A percentile compares a stretch with the other conserved stretches of the same genome.
Evolutionary conservation across 257 asterid genomes (phyloP).

Genomic region (Przewalskia tangutica): DNA sequence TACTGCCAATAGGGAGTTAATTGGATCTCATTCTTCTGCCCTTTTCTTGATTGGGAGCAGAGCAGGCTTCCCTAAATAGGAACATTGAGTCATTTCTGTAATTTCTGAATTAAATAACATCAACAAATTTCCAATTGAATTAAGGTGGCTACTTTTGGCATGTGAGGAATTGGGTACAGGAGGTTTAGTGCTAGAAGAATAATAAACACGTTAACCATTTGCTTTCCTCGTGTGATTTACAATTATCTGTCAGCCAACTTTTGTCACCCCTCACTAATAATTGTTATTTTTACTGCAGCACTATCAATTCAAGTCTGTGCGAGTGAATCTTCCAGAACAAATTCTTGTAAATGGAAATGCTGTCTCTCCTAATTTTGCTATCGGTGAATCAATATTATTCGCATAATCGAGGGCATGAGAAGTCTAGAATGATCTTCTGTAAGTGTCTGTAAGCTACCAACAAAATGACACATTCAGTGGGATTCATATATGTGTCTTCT

Average conservation of each 20-base stretch:
- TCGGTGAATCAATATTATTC: constrained; percentile 37
- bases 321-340: constrained; percentile 73
- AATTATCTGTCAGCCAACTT: background rate
- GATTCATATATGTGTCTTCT: background rate
- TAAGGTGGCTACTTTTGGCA: background rate
- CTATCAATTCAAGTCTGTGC: constrained; percentile 65
- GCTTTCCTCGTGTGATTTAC: background rate
- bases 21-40: background rate
- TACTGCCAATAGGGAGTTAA: background rate
- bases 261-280: background rate
- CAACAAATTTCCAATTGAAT: background rate
- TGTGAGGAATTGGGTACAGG: background rate
- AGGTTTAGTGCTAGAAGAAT: background rate
- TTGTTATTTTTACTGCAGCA: constrained; percentile 24
- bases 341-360: constrained; percentile 70
- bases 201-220: background rate
- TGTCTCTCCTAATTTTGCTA: constrained; percentile 35
- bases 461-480: background rate
- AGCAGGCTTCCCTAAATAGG: background rate
- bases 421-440: background rate
- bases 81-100: background rate
- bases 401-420: background rate
- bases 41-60: no score
- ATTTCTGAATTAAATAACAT: background rate
- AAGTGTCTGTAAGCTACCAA: background rate